Base-by-base conservation (phyloP, 352 stramenopile species). In the Phytopythium oedochilum region DNA sequence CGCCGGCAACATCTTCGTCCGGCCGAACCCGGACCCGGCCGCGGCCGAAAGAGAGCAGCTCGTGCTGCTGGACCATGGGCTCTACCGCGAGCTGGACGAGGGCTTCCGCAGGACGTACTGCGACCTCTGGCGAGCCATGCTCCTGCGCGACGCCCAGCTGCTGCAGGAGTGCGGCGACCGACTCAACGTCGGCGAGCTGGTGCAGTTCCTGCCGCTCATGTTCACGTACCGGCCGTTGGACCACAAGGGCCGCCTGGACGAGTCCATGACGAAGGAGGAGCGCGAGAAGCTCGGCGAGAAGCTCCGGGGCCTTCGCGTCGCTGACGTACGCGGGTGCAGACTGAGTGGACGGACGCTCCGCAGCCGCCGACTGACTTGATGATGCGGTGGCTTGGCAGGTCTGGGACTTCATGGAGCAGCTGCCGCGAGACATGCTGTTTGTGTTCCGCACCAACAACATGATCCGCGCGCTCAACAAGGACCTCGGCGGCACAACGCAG, bases 61-160 rank as follows among this genome's bases (percentile, higher is more conserved):
- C 26, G 96, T 99, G 38, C 70, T 99, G 12, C 79, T 99, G 2
- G 97, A 99, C 73, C 97, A 99, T 66, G 97, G 97, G 20, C 71
- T 99, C 5, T 99, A 99, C 55, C 86, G 96, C 20, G 74, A 95
- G 34, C 71, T 99, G 18, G 94, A 98, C 51, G 73, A 83, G 31
- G 70, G 91, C 22, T 99, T 99, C 70, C 91, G 96, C 28, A 77
- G 96, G 36, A 85, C 86, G 1, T 98, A 99, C 72, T 97, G 93
- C 39, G 75, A 95, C 47, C 68, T 99, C 32, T 99, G 97, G 97
- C 85, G 89, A 56, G 88, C 86, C 14, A 94, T 99, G 55, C 76
- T 99, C 7, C 74, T 98, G 56, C 88, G 89, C 20, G 90, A 99
- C 66, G 75, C 80, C 22, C 56, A 67, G 40, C 66, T 96, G 5